These are phyloP conservation scores for Cyberlindnera amylophila DNA, from an alignment of 805 yeast genomes.

Conservation along the genomic window DNA sequence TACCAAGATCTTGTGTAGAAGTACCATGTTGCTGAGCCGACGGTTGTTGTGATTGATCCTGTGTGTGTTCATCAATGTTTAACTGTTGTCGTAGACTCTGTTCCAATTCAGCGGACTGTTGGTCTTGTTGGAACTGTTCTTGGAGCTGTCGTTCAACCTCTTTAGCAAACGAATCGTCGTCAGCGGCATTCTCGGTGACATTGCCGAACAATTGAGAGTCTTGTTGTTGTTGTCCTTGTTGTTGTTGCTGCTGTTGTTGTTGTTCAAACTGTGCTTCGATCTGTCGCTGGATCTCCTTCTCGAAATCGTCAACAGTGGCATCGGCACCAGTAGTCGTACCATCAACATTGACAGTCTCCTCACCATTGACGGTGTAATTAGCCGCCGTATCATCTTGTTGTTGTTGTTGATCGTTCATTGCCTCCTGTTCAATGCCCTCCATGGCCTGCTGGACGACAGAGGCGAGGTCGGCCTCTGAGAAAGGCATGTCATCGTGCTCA, in stretches of 20 bases:
- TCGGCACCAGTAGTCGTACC: background rate
- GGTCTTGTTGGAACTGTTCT: conserved; percentile 16
- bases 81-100: background rate
- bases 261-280: conserved; percentile 21
- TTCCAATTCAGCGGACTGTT: background rate
- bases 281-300: conserved; percentile 25
- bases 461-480: conserved; percentile 33
- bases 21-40: background rate
- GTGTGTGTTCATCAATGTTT: background rate
- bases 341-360: no score
- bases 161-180: conserved; percentile 26
- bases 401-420: conserved; percentile 2
- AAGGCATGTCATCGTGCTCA: conserved; percentile 4
- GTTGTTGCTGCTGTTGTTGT: conserved; percentile 4
- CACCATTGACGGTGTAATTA: no score
- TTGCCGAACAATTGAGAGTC: background rate
- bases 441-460: conserved; percentile 39
- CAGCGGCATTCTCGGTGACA: conserved; percentile 5
- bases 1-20: background rate
- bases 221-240: conserved; percentile 1
- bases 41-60: background rate
- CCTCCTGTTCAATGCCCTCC: conserved; percentile 20
- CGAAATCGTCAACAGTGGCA: conserved; percentile 20
- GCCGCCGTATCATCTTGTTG: background rate
- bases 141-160: conserved; percentile 27